These are phyloP conservation scores for Cicer arietinum DNA, from an alignment of 306 rosid species.

Conservation along the genomic window DNA sequence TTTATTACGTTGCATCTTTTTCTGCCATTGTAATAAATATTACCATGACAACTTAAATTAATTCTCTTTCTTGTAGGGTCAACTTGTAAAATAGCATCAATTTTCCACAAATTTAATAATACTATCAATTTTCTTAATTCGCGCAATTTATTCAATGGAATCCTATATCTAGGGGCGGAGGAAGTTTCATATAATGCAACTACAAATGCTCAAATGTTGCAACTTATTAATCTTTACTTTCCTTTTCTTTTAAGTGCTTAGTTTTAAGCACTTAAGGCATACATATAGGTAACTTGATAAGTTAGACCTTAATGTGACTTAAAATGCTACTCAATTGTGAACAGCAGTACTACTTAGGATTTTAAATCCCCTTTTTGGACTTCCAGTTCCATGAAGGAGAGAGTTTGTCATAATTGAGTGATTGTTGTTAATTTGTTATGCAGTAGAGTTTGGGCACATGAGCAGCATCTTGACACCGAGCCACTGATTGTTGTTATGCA, in stretches of 20 bases:
- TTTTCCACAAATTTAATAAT: no score
- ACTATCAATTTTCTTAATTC: no score
- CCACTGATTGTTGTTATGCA: background rate
- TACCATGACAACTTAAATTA: no score
- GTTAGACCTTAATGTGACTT: background rate
- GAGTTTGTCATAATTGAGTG: background rate
- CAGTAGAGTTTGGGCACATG: conserved; percentile 4
- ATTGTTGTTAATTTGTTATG: background rate
- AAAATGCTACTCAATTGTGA: background rate
- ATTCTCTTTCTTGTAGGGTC: no score
- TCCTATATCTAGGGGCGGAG: no score
- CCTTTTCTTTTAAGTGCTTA: background rate
- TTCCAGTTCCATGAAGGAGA: background rate
- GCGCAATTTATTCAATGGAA: no score
- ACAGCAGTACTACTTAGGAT: background rate
- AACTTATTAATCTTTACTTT: background rate
- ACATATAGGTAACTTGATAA: conserved; percentile 7
- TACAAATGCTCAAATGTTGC: conserved; percentile 3
- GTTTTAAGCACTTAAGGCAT: background rate
- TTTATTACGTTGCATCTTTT: no score
- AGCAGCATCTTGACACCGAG: conserved; percentile 8
- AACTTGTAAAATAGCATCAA: no score
- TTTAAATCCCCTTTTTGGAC: conserved; percentile 11
- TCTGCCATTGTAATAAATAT: no score
- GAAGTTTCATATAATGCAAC: background rate